phyloP scores from a whole-genome alignment of 2,329 filamentous ascomycete species.

The Paraphoma chrysanthemicola region DNA sequence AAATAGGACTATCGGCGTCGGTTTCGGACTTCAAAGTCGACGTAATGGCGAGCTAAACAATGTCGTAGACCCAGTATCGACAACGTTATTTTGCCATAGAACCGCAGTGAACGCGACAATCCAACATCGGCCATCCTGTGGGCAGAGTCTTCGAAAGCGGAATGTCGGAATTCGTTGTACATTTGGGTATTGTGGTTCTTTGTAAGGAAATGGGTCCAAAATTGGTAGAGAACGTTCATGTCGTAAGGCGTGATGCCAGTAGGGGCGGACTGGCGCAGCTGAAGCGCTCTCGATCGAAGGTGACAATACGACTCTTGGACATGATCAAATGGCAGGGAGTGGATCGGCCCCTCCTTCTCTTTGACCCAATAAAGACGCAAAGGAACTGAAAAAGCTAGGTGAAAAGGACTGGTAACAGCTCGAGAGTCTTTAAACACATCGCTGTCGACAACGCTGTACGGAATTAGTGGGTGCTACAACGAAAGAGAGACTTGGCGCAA shows the following conservation, averaged over 20 bases:
- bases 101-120: slow-evolving; percentile 68
- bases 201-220: slow-evolving; percentile 76
- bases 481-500: background rate
- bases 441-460: slow-evolving; percentile 26
- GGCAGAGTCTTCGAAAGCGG: slow-evolving; percentile 69
- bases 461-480: slow-evolving; percentile 1
- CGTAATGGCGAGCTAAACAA: slow-evolving; percentile 62
- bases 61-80: slow-evolving; percentile 57
- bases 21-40: slow-evolving; percentile 61
- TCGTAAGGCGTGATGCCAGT: slow-evolving; percentile 59
- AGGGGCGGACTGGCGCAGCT: slow-evolving; percentile 55
- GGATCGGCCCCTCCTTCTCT: slow-evolving; percentile 53
- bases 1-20: slow-evolving; percentile 52
- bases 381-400: slow-evolving; percentile 22
- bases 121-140: slow-evolving; percentile 62
- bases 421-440: slow-evolving; percentile 22
- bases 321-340: slow-evolving; percentile 53
- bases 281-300: slow-evolving; percentile 58
- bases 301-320: slow-evolving; percentile 57
- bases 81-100: slow-evolving; percentile 66
- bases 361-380: slow-evolving; percentile 59
- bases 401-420: slow-evolving; percentile 26
- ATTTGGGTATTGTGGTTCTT: slow-evolving; percentile 77
- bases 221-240: slow-evolving; percentile 73
- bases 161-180: slow-evolving; percentile 75